Percentiles rank a stretch among this genome's conserved stretches.
Evolutionary conservation across 2,329 filamentous ascomycete species (phyloP).

Genomic region (Lasiodiplodia sp.): DNA sequence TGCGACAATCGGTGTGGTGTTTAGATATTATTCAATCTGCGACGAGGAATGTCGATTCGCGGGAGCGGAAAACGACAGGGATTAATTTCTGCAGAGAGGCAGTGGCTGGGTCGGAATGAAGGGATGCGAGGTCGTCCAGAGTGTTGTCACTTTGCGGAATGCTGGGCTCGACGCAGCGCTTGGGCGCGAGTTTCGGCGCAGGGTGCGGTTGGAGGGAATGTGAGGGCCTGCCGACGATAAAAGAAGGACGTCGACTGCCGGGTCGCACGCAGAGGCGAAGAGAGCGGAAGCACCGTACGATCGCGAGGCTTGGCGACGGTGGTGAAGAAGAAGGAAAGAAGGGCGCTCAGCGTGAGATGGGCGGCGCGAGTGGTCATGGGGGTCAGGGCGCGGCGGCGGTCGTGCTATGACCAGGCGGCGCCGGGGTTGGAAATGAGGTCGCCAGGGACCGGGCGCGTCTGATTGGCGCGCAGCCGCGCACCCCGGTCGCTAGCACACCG

Average conservation of each 20-base stretch:
- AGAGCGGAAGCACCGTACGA: conserved; percentile 22
- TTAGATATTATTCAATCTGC: conserved; percentile 9
- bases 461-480: neutral
- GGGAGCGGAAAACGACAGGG: conserved; percentile 19
- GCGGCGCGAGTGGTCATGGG: conserved; percentile 8
- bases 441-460: conserved; percentile 5
- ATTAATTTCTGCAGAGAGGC: conserved; percentile 10
- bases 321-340: conserved; percentile 25
- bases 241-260: conserved; percentile 36
- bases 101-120: conserved; percentile 22
- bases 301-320: conserved; percentile 29
- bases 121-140: conserved; percentile 8
- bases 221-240: conserved; percentile 32
- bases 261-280: conserved; percentile 27
- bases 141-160: conserved; percentile 8
- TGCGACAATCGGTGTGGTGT: conserved; percentile 17
- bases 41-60: conserved; percentile 4
- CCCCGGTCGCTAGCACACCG: conserved; percentile 9
- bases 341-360: conserved; percentile 3
- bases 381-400: conserved; percentile 6
- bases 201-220: conserved; percentile 20
- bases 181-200: conserved; percentile 1
- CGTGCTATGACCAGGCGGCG: conserved; percentile 5
- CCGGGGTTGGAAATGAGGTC: conserved; percentile 20
- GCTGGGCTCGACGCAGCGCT: conserved; percentile 2